Evolutionary conservation across 202 grass and related monocot genomes (phyloP), one percentile per base, ranked within the genome.

Genomic region (Musa balbisiana): DNA sequence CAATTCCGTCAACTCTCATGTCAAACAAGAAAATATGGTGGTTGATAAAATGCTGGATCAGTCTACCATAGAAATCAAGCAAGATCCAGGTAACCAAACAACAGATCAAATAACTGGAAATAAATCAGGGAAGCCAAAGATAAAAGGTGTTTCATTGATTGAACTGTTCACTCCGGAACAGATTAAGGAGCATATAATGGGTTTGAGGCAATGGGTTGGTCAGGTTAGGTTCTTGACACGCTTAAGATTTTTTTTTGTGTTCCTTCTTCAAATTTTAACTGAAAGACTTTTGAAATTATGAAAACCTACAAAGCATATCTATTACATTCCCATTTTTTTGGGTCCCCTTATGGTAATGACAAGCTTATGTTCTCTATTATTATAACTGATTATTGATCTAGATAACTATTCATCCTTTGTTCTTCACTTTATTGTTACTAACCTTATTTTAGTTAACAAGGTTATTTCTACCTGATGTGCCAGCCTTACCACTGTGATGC

Each of bases 91-190:
- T 84, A 89, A 96, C 55, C 72, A 73, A 52, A 21, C 23, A 82
- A 65, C 64, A 12, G 96, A 95, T 78, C 78, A 77, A 55, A 77
- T 84, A n/a, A 70, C 86, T 67, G 85, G 83, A 65, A 79, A 72
- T 83, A 99, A 95, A 89, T 95, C 91, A 55, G 96, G 95, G 72
- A 99, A 99, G 83, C 85, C 95, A 74, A 99, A 95, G 71, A 90
- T 99, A 85, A 92, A 99, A 79, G 95, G 95, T 82, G 95, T 95
- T 82, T 99, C 95, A 51, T 73, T 99, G 83, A 99, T 84, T 27
- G 95, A 99, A 79, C 80, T 99, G 80, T 99, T 99, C 81, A 99
- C 95, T 79, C 89, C 89, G 62, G 91, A 99, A 78, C 95, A 95
- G 87, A 87, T 95, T 73, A 76, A 69, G 27, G 91, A 89, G 43